Base-by-base conservation (phyloP, 805 yeast species). In the Candida xiaguanensis region DNA sequence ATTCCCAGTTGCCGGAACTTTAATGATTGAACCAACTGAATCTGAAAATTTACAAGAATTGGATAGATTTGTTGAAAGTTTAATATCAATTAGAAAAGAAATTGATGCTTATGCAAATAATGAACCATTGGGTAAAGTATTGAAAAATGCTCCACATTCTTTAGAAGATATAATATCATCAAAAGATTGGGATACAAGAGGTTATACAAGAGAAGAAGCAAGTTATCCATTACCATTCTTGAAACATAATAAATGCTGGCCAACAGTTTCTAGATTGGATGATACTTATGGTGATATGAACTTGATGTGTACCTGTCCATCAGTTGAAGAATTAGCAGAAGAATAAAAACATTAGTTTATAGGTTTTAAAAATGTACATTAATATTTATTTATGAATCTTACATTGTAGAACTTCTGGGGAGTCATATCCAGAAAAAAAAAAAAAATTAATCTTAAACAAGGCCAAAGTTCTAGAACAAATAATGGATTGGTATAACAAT, bases 11-110 rank as follows among this genome's bases (percentile, higher is more conserved):
- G 91, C 97, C 4, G 95, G 95, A 46, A 93, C 99, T 2, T 74
- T 93, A 52, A 93, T 93, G 99, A 80, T 93, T 47, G 99, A 93
- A 68, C 99, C 99, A 43, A 93, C 99, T 3, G 99, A 93, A 67
- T 82, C 93, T 14, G 99, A 93, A 67, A 80, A 88, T 56, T 65
- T 83, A 54, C 85, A 74, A 40, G 99, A 93, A 66, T 72, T 93
- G 45, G 91, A 93, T 63, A 76, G 97, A 55, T 91, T 93, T 64
- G 82, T 89, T 40, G 89, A 88, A 47, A 78, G 98, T 1, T 74
- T 93, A 73, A 78, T 93, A 44, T 62, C 87, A 3, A 93, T 93
- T 45, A 80, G 90, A 56, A 60, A 66, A 40, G 99, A 93, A 65
- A 90, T 93, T 50, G 80, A 76, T 36, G 83, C 79, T 8, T 78